Base-by-base conservation (phyloP, 129 eudicot species). In the Apium graveolens region DNA sequence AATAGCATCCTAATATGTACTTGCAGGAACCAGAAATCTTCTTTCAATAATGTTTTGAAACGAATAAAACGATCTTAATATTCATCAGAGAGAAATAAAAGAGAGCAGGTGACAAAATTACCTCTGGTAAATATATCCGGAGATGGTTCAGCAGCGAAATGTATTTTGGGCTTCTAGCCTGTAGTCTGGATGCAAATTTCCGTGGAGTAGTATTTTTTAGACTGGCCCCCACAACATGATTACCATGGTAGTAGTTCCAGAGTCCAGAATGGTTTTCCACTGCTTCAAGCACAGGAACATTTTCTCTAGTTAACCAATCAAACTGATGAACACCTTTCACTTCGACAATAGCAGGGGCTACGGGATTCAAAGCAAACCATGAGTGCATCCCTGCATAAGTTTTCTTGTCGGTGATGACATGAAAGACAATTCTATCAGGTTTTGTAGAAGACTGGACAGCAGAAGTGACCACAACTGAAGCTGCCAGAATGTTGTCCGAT, bases 331-430 rank as follows among this genome's bases (percentile, higher is more conserved):
- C 91, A 82, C 99, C 99, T 89, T 92, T 96, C 41, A 96, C 99
- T 83, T 96, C 99, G 86, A 92, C 85, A 73, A 89, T 85, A 60
- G 99, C 97, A 80, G 99, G 97, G 42, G 90, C 85, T 74, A 90
- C 80, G 29, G 99, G 86, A 82, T 96, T 90, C 76, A 96, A 77
- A 29, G 99, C 97, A 81, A 96, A 96, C 99, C 99, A 96, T 21
- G 99, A 92, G 82, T 96, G 99, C 99, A 96, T 96, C 86, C 97
- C 99, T 45, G 99, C 97, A 73, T 96, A 96, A 37, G 99, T 96
- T 87, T 96, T 92, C 88, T 96, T 96, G 80, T 96, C 99, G 42
- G 99, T 96, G 41, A 96, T 90, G 80, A 96, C 89, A 74, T 96
- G 99, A 83, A 96, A 96, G 75, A 96, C 99, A 35, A 96, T 86